Conservation (phyloP, 345 rosid species). For the Bretschneidera sinensis region DNA sequence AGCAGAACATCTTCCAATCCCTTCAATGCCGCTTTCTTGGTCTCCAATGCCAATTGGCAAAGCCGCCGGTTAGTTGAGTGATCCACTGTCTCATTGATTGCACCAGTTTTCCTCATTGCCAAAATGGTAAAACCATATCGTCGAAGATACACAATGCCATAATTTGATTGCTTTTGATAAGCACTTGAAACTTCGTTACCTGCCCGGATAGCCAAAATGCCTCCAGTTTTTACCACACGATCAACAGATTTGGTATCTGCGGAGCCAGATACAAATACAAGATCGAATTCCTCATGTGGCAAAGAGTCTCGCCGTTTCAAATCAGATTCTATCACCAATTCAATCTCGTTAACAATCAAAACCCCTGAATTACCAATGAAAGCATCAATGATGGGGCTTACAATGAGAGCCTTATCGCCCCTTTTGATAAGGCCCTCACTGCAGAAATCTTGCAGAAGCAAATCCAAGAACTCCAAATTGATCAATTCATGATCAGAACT, state of each 20-base stretch:
- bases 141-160: conserved; percentile 32
- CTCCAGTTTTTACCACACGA: conserved; percentile 37
- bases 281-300: conserved; percentile 35
- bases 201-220: conserved; percentile 34
- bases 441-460: conserved; percentile 35
- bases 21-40: conserved; percentile 27
- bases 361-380: conserved; percentile 19
- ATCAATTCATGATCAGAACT: conserved; percentile 15
- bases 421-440: conserved; percentile 43
- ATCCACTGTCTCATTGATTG: neutral
- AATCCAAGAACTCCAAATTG: conserved; percentile 28
- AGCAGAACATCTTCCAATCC: conserved; percentile 36
- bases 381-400: conserved; percentile 24
- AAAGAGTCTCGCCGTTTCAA: conserved; percentile 14
- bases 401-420: conserved; percentile 40
- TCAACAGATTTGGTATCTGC: conserved; percentile 27
- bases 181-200: conserved; percentile 17
- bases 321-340: conserved; percentile 29
- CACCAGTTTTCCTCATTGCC: conserved; percentile 32
- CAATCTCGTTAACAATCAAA: conserved; percentile 26
- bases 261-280: conserved; percentile 30
- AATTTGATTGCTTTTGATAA: conserved; percentile 27
- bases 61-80: conserved; percentile 22
- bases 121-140: conserved; percentile 28
- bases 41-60: conserved; percentile 22